A percentile compares a stretch with the other conserved stretches of the same genome.
Conservation (phyloP, 2,329 filamentous ascomycete genomes). For the Microsporum canis region DNA sequence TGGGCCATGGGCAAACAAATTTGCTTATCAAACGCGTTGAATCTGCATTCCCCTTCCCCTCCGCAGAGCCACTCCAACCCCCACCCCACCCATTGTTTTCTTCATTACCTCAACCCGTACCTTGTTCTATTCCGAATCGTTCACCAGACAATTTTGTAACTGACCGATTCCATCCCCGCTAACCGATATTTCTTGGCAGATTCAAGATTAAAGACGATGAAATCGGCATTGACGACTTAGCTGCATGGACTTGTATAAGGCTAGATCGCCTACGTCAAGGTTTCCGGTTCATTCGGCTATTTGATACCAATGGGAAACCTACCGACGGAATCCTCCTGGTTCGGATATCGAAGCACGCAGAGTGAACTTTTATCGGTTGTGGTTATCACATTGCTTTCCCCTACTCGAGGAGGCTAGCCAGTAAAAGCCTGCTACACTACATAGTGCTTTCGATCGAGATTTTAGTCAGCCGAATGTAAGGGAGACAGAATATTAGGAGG, state of each 20-base stretch:
- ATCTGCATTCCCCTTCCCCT: not conserved
- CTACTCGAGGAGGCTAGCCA: not conserved
- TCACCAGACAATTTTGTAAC: not conserved
- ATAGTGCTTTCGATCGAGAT: not conserved
- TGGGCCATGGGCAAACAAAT: not conserved
- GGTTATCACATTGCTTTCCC: not conserved
- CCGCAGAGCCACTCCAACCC: not conserved
- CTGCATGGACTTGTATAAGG: slow-evolving; percentile 80
- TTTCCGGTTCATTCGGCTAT: slow-evolving; percentile 64
- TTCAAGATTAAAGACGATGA: slow-evolving; percentile 86
- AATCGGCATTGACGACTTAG: slow-evolving; percentile 63
- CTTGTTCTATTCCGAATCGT: not conserved
- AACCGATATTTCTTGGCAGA: slow-evolving; percentile 26
- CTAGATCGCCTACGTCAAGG: slow-evolving; percentile 69
- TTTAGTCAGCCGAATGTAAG: not conserved
- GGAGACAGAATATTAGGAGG: not conserved
- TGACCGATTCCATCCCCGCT: not conserved
- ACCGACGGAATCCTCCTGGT: slow-evolving; percentile 62
- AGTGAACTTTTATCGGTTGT: not conserved
- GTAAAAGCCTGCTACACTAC: not conserved
- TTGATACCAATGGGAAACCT: slow-evolving; percentile 55
- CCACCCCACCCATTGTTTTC: not conserved
- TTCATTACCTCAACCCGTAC: not conserved
- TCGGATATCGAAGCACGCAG: slow-evolving; percentile 50
- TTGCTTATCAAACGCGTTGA: not conserved